Conservation (phyloP, 495 filamentous ascomycete genomes). For the Sabuloglossum arenarium region DNA sequence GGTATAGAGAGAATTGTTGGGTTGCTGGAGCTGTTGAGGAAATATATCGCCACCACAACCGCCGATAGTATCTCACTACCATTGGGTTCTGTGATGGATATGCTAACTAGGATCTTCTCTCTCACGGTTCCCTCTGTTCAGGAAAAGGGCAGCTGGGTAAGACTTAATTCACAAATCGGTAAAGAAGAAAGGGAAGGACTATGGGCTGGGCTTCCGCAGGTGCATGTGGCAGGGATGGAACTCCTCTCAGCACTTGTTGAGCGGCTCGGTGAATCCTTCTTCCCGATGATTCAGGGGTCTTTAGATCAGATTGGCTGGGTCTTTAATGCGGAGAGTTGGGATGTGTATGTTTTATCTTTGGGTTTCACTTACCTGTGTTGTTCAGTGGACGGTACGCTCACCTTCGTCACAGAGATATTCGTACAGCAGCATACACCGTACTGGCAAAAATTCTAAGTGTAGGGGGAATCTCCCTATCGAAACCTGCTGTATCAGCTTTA, state of each 20-base stretch:
- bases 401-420: conserved; percentile 20
- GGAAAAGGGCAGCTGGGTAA: conserved; percentile 8
- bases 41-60: conserved; percentile 36
- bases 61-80: conserved; percentile 38
- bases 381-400: neutral
- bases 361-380: neutral
- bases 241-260: conserved; percentile 30
- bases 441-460: conserved; percentile 32
- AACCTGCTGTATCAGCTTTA: conserved; percentile 35
- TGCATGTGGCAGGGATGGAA: conserved; percentile 46
- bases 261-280: conserved; percentile 29
- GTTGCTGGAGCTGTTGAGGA: conserved; percentile 31
- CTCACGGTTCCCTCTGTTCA: conserved; percentile 31
- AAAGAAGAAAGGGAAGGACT: conserved; percentile 61
- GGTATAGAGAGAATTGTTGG: conserved; percentile 47
- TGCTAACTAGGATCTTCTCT: conserved; percentile 45
- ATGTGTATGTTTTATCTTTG: conserved; percentile 3
- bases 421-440: conserved; percentile 36
- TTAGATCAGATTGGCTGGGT: conserved; percentile 50
- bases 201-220: conserved; percentile 44
- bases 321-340: conserved; percentile 33
- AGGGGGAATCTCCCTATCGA: conserved; percentile 41
- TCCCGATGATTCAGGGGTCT: conserved; percentile 33
- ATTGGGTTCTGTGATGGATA: conserved; percentile 39
- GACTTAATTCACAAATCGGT: conserved; percentile 43